phyloP scores from a whole-genome alignment of 176 grass and related monocot genomes.

The Eleusine coracana region DNA sequence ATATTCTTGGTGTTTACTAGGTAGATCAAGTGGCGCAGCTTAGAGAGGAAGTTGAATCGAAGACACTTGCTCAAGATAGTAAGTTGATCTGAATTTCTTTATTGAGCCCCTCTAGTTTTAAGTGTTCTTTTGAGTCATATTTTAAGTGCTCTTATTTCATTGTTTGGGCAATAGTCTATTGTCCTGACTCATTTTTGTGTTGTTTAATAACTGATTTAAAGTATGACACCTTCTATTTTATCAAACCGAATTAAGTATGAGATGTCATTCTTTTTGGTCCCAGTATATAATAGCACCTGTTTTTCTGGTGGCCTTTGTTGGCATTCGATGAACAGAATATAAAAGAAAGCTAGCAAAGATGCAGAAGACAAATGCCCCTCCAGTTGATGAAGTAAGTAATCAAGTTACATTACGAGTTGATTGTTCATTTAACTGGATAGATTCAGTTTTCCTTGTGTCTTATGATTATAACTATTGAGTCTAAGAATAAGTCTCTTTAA shows the following conservation, averaged over 20 bases:
- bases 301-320: slow-evolving; percentile 24
- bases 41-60: slow-evolving; percentile 78
- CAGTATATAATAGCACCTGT: neutral
- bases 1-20: slow-evolving; percentile 54
- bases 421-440: neutral
- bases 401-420: neutral
- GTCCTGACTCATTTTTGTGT: too few relatives aligned
- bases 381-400: slow-evolving; percentile 71
- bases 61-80: slow-evolving; percentile 77
- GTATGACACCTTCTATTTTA: neutral
- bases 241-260: neutral
- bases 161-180: neutral
- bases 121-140: neutral
- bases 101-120: slow-evolving; percentile 8
- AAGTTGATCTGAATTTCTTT: slow-evolving; percentile 14
- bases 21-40: slow-evolving; percentile 69
- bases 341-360: slow-evolving; percentile 75
- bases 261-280: slow-evolving; percentile 13
- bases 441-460: slow-evolving; percentile 18
- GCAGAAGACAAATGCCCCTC: slow-evolving; percentile 54
- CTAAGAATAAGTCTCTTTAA: slow-evolving; percentile 10
- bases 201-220: neutral
- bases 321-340: slow-evolving; percentile 61
- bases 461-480: neutral
- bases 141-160: neutral